These are phyloP conservation scores for Auriscalpium microsporum DNA, from an alignment of 768 basidiomycete species.

Conservation along the genomic window DNA sequence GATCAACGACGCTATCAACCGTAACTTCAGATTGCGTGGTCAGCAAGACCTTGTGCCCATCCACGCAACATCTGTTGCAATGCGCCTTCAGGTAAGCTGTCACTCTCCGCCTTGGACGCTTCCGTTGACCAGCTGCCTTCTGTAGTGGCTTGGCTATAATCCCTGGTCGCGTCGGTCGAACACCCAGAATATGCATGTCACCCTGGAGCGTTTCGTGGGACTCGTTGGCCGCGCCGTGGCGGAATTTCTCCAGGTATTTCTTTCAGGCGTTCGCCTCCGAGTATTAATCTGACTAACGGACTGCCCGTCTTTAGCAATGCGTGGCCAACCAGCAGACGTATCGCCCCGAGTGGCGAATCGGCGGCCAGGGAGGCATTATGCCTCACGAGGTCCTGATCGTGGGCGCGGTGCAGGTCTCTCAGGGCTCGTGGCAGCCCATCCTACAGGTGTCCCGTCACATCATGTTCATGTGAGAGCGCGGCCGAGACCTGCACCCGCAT, in stretches of 20 bases:
- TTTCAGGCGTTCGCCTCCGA: neutral
- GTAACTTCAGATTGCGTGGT: no score
- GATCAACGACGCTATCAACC: no score
- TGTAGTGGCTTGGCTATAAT: constrained; percentile 9
- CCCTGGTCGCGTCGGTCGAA: neutral
- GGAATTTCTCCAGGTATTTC: constrained; percentile 1
- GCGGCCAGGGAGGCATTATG: neutral
- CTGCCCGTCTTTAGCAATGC: neutral
- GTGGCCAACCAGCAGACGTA: neutral
- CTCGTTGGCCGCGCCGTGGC: constrained; percentile 7
- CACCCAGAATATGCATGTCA: neutral
- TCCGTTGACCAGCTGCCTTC: neutral
- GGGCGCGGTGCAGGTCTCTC: constrained; percentile 11
- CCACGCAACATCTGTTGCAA: neutral
- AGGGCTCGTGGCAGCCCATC: constrained; percentile 12
- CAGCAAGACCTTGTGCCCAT: no score
- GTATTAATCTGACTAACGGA: no score
- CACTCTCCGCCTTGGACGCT: neutral
- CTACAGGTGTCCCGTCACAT: constrained; percentile 4
- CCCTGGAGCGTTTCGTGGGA: constrained; percentile 3
- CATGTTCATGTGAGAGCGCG: neutral
- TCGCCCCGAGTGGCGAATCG: neutral
- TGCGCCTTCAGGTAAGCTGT: constrained; percentile 4
- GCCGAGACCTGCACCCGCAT: no score
- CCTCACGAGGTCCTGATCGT: constrained; percentile 8